phyloP scores from a whole-genome alignment of 352 stramenopile genomes.

The Globisporangium lucens region DNA sequence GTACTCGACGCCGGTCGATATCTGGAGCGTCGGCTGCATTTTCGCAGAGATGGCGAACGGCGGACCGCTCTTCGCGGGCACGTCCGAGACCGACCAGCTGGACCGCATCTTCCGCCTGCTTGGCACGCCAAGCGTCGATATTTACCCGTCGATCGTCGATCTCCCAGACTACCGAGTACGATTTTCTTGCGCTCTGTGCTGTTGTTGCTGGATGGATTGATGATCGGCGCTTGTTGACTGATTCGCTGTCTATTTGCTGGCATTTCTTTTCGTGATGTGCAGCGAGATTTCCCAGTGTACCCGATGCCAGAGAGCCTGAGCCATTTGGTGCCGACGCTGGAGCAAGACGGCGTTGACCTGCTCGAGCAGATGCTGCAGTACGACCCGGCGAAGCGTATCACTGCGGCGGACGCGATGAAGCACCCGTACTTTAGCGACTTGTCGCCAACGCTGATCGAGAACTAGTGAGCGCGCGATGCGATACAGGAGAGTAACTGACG shows the following conservation, averaged over 20 bases:
- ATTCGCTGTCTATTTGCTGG: neutral
- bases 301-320: constrained; percentile 81
- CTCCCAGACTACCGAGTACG: constrained; percentile 95
- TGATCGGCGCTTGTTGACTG: neutral
- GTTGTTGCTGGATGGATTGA: neutral
- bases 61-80: constrained; percentile 95
- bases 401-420: constrained; percentile 92
- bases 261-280: constrained; percentile 3
- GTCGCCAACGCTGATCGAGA: constrained; percentile 65
- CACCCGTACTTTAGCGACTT: constrained; percentile 97
- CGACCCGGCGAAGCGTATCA: constrained; percentile 90
- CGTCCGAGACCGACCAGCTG: constrained; percentile 96
- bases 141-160: constrained; percentile 96
- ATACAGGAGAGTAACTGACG: neutral
- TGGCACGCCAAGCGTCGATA: constrained; percentile 92
- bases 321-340: constrained; percentile 90
- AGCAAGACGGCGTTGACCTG: constrained; percentile 90
- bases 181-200: neutral
- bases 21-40: constrained; percentile 99
- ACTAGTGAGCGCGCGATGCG: constrained; percentile 26
- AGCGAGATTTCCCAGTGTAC: constrained; percentile 93
- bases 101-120: constrained; percentile 97
- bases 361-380: constrained; percentile 90
- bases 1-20: constrained; percentile 99
- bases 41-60: constrained; percentile 96